Evolutionary conservation across 257 asterid genomes (phyloP), one percentile per base, ranked within the genome.

Genomic region (Capsicum chinense): DNA sequence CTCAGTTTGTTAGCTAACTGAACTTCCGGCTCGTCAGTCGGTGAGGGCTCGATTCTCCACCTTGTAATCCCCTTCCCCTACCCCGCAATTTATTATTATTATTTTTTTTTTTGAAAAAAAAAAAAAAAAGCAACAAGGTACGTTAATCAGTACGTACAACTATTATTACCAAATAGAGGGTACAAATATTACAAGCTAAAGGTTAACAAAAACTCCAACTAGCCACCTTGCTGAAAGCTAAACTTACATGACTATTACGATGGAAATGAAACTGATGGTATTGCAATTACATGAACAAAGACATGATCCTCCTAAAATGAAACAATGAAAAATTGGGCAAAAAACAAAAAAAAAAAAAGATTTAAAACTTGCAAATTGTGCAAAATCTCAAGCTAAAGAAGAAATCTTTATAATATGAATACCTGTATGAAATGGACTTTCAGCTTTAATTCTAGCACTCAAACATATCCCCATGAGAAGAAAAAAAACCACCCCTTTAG

Each of bases 361-460:
- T 7, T 47, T 4, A 19, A 39, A 71, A 52, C 48, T 74, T 48
- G 59, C 80, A 74, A 21, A 19, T 76, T 76, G 21, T 26, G 26
- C 63, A 76, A 50, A 44, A 39, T 39, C 44, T 39, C 21, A 74
- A 7, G n/a, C 16, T 39, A 39, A 74, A 74, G 42, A 19, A 50
- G 11, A 17, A 44, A 2, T 48, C 70, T 64, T 64, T 26, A 17
- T 15, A 6, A 67, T 5, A 62, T 17, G 9, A 21, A 59, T 15
- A 83, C 85, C 85, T 83, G 85, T 67, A 68, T 83, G 78, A 83
- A 84, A 68, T 11, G 89, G 91, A 85, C 86, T 86, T 73, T 88
- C 89, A 70, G 91, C 89, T 85, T 88, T 88, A 57, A 88, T 85
- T 79, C 84, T 79, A 68, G 87, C 62, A 88, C 91, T 88, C 84